Evolutionary conservation across 2,329 filamentous ascomycete species (phyloP), one percentile per base, ranked within the genome.

Genomic region (Seiridium cupressi): DNA sequence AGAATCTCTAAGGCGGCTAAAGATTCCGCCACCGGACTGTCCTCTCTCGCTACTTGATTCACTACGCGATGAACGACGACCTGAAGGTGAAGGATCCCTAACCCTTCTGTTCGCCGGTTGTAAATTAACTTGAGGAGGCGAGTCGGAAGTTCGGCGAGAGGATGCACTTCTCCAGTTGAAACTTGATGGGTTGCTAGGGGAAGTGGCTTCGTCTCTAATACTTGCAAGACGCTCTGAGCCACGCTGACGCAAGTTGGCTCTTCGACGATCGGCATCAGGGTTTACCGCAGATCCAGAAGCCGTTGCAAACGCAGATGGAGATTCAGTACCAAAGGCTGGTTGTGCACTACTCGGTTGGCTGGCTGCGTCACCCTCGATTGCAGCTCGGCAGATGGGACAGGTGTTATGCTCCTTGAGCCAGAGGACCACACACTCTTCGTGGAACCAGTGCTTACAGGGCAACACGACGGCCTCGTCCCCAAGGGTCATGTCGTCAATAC

Each of bases 381-480:
- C 72, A 13, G 84, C 84, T 44, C 91, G 84, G 70, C 91, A 94
- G 57, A 93, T 89, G 1, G 94, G 94, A 68, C 94, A 98, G 0
- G 93, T 97, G 68, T 97, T 93, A 74, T 97, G 93, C 74, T 96
- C 91, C 68, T 84, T 86, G 56, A 98, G 77, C 94, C 94, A 98
- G 55, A 90, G 81, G 32, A 87, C 83, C 40, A 95, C 90, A 68
- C 94, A 98, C 34, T 85, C 80, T 60, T 89, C 88, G 70, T 97
- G 94, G 73, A 97, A 98, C 92, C 92, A 97, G 71, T 99, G 95
- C 61, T 87, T 89, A 76, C 95, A 99, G 0, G 93, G 93, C 55
- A 99, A 76, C 51, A 89, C 83, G 0, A 90, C 85, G 4, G 94
- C 91, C 70, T 91, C 87, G 36, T 91, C 87, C 9, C 87, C 90